Base-by-base conservation (phyloP, 108 stramenopile genomes). In the Aurantiochytrium sp. region DNA sequence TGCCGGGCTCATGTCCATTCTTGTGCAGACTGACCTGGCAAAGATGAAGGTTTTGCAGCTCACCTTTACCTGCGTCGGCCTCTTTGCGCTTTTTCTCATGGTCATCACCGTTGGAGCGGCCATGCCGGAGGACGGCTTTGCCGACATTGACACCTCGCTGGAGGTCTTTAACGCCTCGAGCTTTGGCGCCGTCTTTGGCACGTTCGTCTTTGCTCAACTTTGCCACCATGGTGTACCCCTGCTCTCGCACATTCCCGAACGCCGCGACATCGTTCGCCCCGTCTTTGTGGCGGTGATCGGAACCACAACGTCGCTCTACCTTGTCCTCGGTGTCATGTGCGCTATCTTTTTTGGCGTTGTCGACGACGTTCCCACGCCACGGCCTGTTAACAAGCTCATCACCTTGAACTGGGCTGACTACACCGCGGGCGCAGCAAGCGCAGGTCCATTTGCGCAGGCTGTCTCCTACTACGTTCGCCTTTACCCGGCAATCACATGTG, bases 131-230 rank as follows among this genome's bases (percentile, higher is more conserved):
- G 49, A 83, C 51, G 73, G 51, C n/a, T 42, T 69, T 28, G 73
- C 73, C 10, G n/a, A 47, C 23, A 51, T 83, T 12, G 51, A 83
- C 51, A 53, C 44, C 73, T 47, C 73, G 12, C 44, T 53, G 16
- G 51, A 83, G 51, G 44, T 51, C 4, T 83, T 83, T 83, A 83
- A 83, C 51, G 73, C 73, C 51, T 47, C 73, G 49, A 83, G 51
- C 51, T 83, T 83, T 83, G 73, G 73, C 28, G 73, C 49, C n/a
- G 73, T 83, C 49, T 83, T 83, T 83, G 73, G 73, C 51, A 83
- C 73, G 2, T 83, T 83, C 2, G 73, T 83, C 19, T 83, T 83
- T 83, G 73, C 73, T 12, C 73, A 83, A 4, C 51, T 83, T 12
- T 83, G 73, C 73, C 73, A 83, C 51, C 73, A 47, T 23, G 73